Evolutionary conservation across 148 eudicot species (phyloP).

Genomic region (Persicaria tinctoria): DNA sequence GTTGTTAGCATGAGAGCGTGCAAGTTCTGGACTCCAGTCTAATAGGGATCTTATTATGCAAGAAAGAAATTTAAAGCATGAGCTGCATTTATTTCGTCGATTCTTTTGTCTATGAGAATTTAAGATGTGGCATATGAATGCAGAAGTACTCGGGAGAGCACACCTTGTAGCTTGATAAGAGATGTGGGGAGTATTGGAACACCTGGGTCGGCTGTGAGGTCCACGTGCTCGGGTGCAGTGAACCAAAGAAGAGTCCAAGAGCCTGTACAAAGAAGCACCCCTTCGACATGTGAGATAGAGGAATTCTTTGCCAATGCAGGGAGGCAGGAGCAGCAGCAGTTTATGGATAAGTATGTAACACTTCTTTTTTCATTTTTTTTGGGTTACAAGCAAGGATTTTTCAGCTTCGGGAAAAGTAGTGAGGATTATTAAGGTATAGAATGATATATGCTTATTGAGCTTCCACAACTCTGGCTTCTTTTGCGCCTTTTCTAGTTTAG

Average conservation of each 20-base stretch:
- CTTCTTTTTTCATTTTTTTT: not conserved
- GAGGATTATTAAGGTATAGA: too few relatives aligned
- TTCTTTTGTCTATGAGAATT: not conserved
- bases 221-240: slow-evolving; percentile 14
- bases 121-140: not conserved
- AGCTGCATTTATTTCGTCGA: not conserved
- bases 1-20: not conserved
- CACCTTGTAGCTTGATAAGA: slow-evolving; percentile 71
- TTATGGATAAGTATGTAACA: slow-evolving; percentile 54
- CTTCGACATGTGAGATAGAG: slow-evolving; percentile 62
- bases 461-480: too few relatives aligned
- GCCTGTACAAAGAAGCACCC: slow-evolving; percentile 24
- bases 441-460: too few relatives aligned
- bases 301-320: slow-evolving; percentile 64
- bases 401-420: too few relatives aligned
- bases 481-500: not conserved
- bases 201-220: slow-evolving; percentile 59
- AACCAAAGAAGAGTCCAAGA: slow-evolving; percentile 9
- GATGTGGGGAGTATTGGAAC: slow-evolving; percentile 34
- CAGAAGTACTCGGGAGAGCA: slow-evolving; percentile 86
- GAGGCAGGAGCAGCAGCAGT: slow-evolving; percentile 50
- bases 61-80: not conserved
- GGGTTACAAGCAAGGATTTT: not conserved
- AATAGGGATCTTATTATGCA: slow-evolving; percentile 1
- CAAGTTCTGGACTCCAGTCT: not conserved